Evolutionary conservation across 306 rosid genomes (phyloP).

Genomic region (Gastrolobium villosum): DNA sequence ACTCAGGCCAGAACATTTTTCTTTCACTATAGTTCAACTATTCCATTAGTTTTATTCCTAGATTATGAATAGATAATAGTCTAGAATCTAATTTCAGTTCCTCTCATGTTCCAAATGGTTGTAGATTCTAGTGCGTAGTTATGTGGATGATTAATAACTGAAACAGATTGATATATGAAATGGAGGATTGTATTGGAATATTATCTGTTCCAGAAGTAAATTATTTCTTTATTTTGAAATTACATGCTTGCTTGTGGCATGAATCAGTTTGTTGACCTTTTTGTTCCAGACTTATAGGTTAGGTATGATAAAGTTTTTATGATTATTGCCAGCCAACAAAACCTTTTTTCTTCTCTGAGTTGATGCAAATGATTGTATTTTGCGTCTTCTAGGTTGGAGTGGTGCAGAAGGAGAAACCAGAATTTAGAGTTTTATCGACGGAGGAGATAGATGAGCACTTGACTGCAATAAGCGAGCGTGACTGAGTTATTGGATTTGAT

Average conservation of each 20-base stretch:
- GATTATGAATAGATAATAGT: neutral
- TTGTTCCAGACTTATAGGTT: neutral
- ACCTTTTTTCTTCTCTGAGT: neutral
- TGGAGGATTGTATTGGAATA: neutral
- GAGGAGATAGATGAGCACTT: conserved; percentile 98
- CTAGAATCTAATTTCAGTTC: conserved; percentile 9
- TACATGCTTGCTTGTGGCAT: conserved; percentile 16
- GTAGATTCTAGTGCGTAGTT: conserved; percentile 6
- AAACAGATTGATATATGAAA: conserved; percentile 13
- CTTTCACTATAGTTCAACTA: neutral
- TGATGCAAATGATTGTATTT: conserved; percentile 25
- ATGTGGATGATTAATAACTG: neutral
- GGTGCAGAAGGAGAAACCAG: conserved; percentile 77
- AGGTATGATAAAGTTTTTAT: neutral
- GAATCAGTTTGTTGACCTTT: neutral
- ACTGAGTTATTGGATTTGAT: conserved; percentile 57
- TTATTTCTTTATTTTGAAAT: neutral
- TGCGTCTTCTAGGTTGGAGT: conserved; percentile 83
- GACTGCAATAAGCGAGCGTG: conserved; percentile 99
- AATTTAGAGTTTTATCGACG: conserved; percentile 80
- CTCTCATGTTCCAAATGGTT: conserved; percentile 8
- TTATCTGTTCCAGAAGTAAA: neutral
- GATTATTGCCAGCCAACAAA: neutral
- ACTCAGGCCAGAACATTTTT: neutral
- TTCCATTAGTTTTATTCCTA: conserved; percentile 12